These are phyloP conservation scores for Sporothrix pallida DNA, from an alignment of 2,329 filamentous ascomycete species.

Conservation along the genomic window DNA sequence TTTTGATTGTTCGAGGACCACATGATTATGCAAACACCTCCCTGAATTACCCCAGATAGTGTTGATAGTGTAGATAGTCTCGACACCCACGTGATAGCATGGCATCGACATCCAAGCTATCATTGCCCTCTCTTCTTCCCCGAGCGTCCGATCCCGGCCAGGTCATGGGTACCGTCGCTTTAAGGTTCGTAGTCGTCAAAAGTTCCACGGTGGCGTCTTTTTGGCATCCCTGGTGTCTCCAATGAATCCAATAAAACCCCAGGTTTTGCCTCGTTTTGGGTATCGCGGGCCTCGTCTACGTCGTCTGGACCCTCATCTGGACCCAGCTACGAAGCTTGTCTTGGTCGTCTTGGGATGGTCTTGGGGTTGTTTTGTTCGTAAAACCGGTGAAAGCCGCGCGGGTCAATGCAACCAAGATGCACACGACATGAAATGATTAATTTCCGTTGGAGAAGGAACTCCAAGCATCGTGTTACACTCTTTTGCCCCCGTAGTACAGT, in stretches of 20 bases:
- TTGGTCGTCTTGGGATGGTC: not conserved
- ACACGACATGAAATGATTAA: conserved; percentile 10
- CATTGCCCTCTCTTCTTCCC: not conserved
- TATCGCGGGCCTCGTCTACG: not conserved
- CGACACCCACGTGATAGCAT: conserved; percentile 13
- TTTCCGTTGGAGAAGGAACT: conserved; percentile 2
- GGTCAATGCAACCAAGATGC: conserved; percentile 2
- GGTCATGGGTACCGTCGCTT: conserved; percentile 14
- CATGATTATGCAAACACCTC: not conserved
- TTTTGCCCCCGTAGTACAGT: too few relatives aligned
- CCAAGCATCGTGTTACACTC: too few relatives aligned
- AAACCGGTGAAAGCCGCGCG: conserved; percentile 18
- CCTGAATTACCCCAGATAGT: not conserved
- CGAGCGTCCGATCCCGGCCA: not conserved
- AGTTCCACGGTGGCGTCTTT: not conserved
- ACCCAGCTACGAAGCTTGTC: not conserved
- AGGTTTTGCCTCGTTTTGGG: conserved; percentile 2
- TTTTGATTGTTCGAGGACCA: not conserved
- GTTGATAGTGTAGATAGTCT: conserved; percentile 14
- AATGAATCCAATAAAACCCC: conserved; percentile 2
- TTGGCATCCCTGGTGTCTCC: conserved; percentile 5
- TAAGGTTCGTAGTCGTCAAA: not conserved
- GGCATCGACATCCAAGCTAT: not conserved
- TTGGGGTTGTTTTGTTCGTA: not conserved
- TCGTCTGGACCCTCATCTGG: not conserved